Conservation (phyloP, 495 filamentous ascomycete species). For the Tuber indicum region DNA sequence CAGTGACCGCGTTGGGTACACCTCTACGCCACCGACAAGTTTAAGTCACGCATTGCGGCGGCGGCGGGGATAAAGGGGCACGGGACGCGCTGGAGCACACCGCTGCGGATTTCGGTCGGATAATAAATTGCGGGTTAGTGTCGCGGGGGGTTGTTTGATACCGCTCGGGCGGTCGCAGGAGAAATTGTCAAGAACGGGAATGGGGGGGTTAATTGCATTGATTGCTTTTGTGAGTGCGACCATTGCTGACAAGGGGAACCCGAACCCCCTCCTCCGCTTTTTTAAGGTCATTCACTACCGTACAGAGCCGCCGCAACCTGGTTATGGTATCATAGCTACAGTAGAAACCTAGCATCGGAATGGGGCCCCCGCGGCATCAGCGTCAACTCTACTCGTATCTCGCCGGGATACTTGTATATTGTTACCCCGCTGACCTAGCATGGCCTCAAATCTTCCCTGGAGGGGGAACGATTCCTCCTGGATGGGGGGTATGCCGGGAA, state of each 20-base stretch:
- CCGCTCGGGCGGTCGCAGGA: constrained; percentile 65
- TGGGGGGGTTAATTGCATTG: constrained; percentile 61
- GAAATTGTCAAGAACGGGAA: constrained; percentile 59
- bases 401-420: constrained; percentile 57
- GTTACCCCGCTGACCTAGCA: constrained; percentile 61
- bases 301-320: constrained; percentile 63
- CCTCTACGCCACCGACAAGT: constrained; percentile 71
- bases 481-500: constrained; percentile 64
- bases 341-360: constrained; percentile 63
- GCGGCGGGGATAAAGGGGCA: constrained; percentile 75
- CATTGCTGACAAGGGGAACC: constrained; percentile 57
- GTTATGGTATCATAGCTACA: constrained; percentile 34
- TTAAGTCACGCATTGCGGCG: constrained; percentile 82
- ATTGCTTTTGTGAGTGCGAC: constrained; percentile 70
- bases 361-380: constrained; percentile 63
- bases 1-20: constrained; percentile 55
- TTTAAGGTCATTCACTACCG: constrained; percentile 14
- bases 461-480: constrained; percentile 56
- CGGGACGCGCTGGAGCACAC: constrained; percentile 63
- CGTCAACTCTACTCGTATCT: constrained; percentile 54
- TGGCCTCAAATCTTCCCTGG: constrained; percentile 61
- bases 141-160: constrained; percentile 70
- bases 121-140: constrained; percentile 60
- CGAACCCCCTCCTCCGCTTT: background rate
- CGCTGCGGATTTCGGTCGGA: constrained; percentile 52